Conservation (phyloP, 352 stramenopile genomes). For the Aphanomyces astaci region DNA sequence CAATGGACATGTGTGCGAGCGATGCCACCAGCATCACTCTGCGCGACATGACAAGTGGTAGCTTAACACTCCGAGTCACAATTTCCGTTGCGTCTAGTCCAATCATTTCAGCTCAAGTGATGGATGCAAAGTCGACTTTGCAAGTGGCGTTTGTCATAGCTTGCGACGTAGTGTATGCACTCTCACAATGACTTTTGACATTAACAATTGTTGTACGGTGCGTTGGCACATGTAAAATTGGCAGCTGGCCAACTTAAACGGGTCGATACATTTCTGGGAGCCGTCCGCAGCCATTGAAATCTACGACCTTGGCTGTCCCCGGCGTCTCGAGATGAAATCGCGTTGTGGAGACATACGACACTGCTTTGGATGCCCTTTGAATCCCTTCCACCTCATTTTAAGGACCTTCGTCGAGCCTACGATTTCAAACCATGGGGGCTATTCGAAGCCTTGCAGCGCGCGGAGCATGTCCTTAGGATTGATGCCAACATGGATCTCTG, state of each 20-base stretch:
- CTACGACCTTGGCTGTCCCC: conserved; percentile 26
- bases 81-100: not conserved
- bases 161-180: conserved; percentile 1
- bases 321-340: not conserved
- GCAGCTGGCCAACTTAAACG: conserved; percentile 24
- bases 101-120: not conserved
- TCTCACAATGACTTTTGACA: no score
- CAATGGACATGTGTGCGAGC: not conserved
- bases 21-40: not conserved
- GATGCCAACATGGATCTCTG: conserved; percentile 25
- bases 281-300: conserved; percentile 17
- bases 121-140: not conserved
- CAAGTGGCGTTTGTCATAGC: not conserved
- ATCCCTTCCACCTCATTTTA: conserved; percentile 3
- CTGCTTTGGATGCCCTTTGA: conserved; percentile 10
- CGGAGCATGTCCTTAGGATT: conserved; percentile 22
- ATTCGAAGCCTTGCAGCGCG: not conserved
- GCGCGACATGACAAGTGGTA: not conserved
- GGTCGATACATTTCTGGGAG: conserved; percentile 27
- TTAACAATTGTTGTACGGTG: no score
- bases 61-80: not conserved
- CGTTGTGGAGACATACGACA: not conserved
- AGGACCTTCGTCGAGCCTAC: conserved; percentile 12
- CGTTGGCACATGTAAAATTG: conserved; percentile 23
- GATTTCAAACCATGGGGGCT: conserved; percentile 23